Conservation (phyloP, 768 basidiomycete species). For the Tephrocybe rancida region DNA sequence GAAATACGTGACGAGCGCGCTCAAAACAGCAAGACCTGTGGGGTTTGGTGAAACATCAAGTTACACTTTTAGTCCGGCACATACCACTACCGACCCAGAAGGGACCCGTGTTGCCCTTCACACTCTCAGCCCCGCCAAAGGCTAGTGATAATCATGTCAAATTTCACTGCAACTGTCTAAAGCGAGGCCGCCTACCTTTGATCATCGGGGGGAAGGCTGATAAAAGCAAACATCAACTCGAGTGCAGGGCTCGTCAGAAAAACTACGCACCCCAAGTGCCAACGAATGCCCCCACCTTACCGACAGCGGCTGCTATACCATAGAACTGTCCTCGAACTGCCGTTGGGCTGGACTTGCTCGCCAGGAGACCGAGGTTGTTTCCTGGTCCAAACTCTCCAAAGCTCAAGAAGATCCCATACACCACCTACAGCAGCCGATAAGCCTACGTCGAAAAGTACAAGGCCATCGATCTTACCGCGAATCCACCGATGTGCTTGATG, state of each 20-base stretch:
- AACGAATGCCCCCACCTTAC: conserved; percentile 83
- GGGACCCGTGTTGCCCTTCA: conserved; percentile 76
- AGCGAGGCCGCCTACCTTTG: conserved; percentile 39
- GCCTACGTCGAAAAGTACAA: background rate
- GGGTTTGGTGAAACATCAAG: conserved; percentile 5
- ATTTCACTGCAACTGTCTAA: background rate
- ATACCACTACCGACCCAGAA: conserved; percentile 85
- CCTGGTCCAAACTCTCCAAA: conserved; percentile 92
- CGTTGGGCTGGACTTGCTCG: conserved; percentile 84
- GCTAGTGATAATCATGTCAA: conserved; percentile 33
- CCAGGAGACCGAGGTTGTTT: conserved; percentile 84
- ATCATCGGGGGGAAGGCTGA: conserved; percentile 72
- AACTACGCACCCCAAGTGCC: conserved; percentile 72
- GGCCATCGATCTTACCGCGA: conserved; percentile 52
- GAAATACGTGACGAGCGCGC: conserved; percentile 71
- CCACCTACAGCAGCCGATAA: conserved; percentile 43
- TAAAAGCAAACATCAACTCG: background rate
- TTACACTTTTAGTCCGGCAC: conserved; percentile 6
- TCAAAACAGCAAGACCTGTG: conserved; percentile 70
- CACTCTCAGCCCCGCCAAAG: conserved; percentile 57
- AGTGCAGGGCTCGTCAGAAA: background rate
- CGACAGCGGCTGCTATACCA: conserved; percentile 83
- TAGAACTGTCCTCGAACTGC: conserved; percentile 87
- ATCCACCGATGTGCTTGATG: conserved; percentile 66
- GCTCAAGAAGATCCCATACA: conserved; percentile 90